Conservation (phyloP, 2,329 filamentous ascomycete genomes). For the Cladophialophora bantiana region DNA sequence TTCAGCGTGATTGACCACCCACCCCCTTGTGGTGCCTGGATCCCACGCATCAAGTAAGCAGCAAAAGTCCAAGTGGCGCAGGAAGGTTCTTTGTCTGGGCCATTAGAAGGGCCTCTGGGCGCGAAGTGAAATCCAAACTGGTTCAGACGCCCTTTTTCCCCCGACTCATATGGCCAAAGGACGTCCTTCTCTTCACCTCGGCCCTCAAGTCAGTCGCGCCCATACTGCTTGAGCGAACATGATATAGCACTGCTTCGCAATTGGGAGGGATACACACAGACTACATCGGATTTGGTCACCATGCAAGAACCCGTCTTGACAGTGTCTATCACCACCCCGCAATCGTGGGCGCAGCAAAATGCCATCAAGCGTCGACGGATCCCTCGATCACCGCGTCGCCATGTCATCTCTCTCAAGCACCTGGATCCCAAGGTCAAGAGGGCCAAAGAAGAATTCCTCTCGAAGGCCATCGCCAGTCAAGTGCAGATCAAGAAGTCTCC, state of each 20-base stretch:
- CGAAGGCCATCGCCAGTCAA: conserved; percentile 21
- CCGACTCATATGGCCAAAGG: conserved; percentile 4
- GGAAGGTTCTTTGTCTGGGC: neutral
- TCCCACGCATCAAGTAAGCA: conserved; percentile 6
- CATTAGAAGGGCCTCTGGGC: neutral
- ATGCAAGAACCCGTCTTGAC: conserved; percentile 23
- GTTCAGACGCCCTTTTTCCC: neutral
- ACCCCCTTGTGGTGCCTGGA: conserved; percentile 1
- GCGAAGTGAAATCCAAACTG: neutral
- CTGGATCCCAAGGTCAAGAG: conserved; percentile 11
- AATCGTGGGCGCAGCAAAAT: conserved; percentile 22
- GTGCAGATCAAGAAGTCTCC: conserved; percentile 18
- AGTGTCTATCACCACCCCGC: conserved; percentile 21
- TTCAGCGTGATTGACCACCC: neutral
- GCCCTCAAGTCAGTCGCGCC: neutral
- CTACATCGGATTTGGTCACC: neutral
- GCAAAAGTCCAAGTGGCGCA: conserved; percentile 9
- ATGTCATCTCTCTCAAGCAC: conserved; percentile 6
- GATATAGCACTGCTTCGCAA: neutral
- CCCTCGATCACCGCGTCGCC: conserved; percentile 14
- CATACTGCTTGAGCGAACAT: neutral
- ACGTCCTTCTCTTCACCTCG: neutral
- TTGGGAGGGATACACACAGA: neutral
- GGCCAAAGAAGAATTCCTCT: conserved; percentile 15
- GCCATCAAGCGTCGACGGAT: conserved; percentile 19